Evolutionary conservation across 805 yeast genomes (phyloP).

Genomic region (Saturnispora hagleri): DNA sequence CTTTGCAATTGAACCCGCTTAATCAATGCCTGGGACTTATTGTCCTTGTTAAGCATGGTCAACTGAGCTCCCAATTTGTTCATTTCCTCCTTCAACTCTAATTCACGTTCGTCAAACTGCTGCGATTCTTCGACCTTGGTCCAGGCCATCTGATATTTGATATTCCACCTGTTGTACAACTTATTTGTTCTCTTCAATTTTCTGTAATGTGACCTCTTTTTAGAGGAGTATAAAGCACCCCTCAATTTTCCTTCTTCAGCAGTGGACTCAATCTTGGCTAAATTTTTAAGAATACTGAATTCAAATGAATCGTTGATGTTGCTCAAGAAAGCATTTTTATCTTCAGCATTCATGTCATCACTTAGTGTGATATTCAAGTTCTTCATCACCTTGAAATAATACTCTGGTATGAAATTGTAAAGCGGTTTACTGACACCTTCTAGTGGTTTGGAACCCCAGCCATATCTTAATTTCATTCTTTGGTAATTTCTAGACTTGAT

Average conservation of each 20-base stretch:
- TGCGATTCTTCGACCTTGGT: constrained; percentile 1
- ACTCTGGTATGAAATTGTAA: constrained; percentile 7
- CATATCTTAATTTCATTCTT: constrained; percentile 10
- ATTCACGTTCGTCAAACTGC: not conserved
- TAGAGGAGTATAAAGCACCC: not conserved
- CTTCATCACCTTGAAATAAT: constrained; percentile 13
- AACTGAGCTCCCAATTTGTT: constrained; percentile 1
- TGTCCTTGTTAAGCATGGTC: not conserved
- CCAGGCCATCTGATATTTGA: constrained; percentile 3
- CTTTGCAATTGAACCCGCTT: not conserved
- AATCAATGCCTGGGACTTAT: not conserved
- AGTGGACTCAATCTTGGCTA: constrained; percentile 1
- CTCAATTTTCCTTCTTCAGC: not conserved
- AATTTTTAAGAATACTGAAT: constrained; percentile 12
- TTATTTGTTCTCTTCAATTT: not conserved
- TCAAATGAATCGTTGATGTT: constrained; percentile 9
- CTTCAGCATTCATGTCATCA: constrained; percentile 8
- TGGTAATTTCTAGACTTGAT: constrained; percentile 7
- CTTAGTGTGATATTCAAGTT: constrained; percentile 13
- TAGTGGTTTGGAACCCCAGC: constrained; percentile 9
- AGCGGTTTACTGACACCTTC: constrained; percentile 5
- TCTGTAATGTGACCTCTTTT: not conserved
- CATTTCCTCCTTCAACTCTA: constrained; percentile 1
- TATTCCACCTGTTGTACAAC: constrained; percentile 4
- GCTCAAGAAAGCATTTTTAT: constrained; percentile 10